Percentiles rank a stretch among this genome's conserved stretches.
These are phyloP conservation scores for Lentinula boryana DNA, from an alignment of 768 basidiomycete genomes.

Conservation along the genomic window DNA sequence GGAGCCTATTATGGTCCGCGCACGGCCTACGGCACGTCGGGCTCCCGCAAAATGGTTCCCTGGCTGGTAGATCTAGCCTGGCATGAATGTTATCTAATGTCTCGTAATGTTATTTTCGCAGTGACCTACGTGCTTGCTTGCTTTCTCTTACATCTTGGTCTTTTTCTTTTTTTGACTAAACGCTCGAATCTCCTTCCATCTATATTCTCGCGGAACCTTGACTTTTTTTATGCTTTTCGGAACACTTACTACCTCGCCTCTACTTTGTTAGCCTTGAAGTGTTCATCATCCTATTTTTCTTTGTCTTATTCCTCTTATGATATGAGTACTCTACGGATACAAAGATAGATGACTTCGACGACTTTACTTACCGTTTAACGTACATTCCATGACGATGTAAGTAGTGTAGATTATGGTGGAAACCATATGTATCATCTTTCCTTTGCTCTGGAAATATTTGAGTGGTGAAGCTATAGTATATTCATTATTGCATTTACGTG, in stretches of 20 bases:
- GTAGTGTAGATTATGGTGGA: constrained; percentile 8
- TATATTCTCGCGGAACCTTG: constrained; percentile 9
- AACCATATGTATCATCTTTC: constrained; percentile 1
- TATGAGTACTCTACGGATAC: constrained; percentile 4
- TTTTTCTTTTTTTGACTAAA: constrained; percentile 8
- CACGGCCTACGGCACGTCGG: constrained; percentile 42
- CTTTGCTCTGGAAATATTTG: background rate
- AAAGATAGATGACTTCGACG: constrained; percentile 3
- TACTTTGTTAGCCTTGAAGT: background rate
- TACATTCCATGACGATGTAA: background rate
- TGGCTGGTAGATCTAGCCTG: constrained; percentile 38
- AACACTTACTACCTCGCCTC: background rate
- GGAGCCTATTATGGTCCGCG: constrained; percentile 32
- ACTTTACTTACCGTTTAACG: constrained; percentile 5
- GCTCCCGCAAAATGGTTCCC: constrained; percentile 56
- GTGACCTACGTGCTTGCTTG: constrained; percentile 22
- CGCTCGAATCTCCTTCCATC: constrained; percentile 14
- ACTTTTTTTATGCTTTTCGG: constrained; percentile 6
- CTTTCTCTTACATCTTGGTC: constrained; percentile 16
- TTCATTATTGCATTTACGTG: background rate
- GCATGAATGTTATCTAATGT: constrained; percentile 17
- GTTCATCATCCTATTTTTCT: background rate
- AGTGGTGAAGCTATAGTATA: too few relatives aligned
- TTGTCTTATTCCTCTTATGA: background rate
- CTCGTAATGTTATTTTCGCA: constrained; percentile 21